These are phyloP conservation scores for Diospyros kaki DNA, from an alignment of 148 eudicot species.

Conservation along the genomic window DNA sequence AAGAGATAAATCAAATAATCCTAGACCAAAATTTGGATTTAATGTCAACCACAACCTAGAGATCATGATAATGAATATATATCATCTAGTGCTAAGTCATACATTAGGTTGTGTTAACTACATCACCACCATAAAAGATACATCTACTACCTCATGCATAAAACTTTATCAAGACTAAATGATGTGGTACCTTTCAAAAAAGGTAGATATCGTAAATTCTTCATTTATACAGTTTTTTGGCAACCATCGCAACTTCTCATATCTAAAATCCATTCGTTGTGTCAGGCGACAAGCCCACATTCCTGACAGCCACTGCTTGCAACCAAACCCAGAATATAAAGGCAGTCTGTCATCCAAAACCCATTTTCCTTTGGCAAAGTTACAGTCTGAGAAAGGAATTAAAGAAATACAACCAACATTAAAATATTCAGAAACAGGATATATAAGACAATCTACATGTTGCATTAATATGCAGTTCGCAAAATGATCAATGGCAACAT, in stretches of 20 bases:
- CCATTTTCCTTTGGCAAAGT: conserved; percentile 83
- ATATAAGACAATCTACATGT: too few species aligned
- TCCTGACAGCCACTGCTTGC: conserved; percentile 86
- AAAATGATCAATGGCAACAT: too few species aligned
- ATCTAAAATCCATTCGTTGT: conserved; percentile 74
- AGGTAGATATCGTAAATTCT: conserved; percentile 58
- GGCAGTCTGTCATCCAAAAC: conserved; percentile 66
- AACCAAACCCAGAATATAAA: conserved; percentile 83
- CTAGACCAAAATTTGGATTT: not conserved
- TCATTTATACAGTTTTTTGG: conserved; percentile 77
- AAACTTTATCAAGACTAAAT: not conserved
- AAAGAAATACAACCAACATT: not conserved
- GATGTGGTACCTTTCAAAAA: conserved; percentile 53
- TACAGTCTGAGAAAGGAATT: conserved; percentile 54
- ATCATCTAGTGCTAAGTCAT: not conserved
- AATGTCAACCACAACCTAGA: not conserved
- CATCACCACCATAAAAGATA: not conserved
- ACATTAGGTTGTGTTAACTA: not conserved
- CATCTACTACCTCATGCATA: not conserved
- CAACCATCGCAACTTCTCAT: conserved; percentile 83
- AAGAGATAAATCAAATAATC: not conserved
- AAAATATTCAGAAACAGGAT: too few species aligned
- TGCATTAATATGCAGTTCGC: too few species aligned
- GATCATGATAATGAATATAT: not conserved
- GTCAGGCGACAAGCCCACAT: conserved; percentile 98